Base-by-base conservation (phyloP, 441 rosid genomes). In the Gossypium laxum region DNA sequence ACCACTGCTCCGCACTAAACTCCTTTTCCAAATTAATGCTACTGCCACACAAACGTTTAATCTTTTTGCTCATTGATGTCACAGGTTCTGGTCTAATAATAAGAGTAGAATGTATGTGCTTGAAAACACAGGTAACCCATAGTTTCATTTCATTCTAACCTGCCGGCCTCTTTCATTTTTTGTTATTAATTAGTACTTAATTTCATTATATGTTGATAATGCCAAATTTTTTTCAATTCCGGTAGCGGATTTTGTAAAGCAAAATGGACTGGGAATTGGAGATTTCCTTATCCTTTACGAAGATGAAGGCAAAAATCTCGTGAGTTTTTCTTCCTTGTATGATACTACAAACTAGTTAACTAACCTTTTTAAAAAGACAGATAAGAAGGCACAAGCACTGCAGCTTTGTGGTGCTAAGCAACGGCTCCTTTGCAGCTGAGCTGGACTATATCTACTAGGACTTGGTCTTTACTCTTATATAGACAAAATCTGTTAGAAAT, bases 101-200 rank as follows among this genome's bases (percentile, higher is more conserved):
- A 87, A 83, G 45, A 91, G 97, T 76, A 84, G 98, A 59, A 92
- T 91, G 97, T 92, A 92, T 75, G 84, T 92, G 73, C 85, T 91
- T 11, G 92, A 91, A 71, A 84, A 87, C 73, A 81, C 97, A 75
- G 91, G 98, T 89, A 67, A 67, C 0, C 11, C 52, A 34, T 38
- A 1, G 6, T 19, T 5, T 38, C 5, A 32, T 30, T 69, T 61
- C 43, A 24, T 17, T 30, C 73, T 5, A 30, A 18, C 47, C 30
- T 1, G 8, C 8, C 41, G 41, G 8, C 8, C 41, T 58, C 10
- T 34, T 62, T 17, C 51, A 32, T 32, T 47, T 24, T 8, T 4
- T 8, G 11, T 19, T 57, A n/a, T n/a, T n/a, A n/a, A 7, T 17
- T 56, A 18, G 3, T 50, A 32, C 41, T 26, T 26, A 10, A 28